Conservation (phyloP, 306 rosid genomes). For the Vigna nakashimae region DNA sequence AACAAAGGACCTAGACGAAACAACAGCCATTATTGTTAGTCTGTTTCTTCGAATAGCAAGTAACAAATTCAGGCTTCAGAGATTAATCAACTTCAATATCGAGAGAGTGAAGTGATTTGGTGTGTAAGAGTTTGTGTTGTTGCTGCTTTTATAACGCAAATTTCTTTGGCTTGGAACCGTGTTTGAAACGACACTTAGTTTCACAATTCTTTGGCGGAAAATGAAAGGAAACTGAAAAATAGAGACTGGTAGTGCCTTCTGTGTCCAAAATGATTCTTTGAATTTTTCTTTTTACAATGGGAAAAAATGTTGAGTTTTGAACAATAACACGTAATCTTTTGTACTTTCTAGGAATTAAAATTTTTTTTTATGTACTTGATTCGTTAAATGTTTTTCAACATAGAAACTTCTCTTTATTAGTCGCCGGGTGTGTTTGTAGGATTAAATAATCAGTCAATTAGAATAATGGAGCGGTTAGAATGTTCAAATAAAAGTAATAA, state of each 20-base stretch:
- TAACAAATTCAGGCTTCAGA: neutral
- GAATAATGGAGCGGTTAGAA: too few species aligned
- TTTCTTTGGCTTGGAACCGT: neutral
- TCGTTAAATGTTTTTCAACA: neutral
- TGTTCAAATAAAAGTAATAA: too few species aligned
- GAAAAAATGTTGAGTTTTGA: neutral
- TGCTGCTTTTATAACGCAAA: neutral
- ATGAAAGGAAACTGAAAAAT: neutral
- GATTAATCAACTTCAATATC: neutral
- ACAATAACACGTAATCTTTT: neutral
- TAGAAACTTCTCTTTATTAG: neutral
- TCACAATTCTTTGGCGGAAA: neutral
- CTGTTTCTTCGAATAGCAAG: neutral
- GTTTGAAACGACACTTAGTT: neutral
- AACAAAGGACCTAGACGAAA: neutral
- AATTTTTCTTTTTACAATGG: neutral
- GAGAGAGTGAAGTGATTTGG: neutral
- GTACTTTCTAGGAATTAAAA: neutral
- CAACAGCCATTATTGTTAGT: slow-evolving; percentile 5
- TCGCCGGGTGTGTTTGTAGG: neutral
- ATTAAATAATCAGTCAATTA: too few species aligned
- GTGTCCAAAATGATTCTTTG: neutral
- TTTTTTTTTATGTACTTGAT: too few species aligned
- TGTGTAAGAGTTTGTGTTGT: neutral
- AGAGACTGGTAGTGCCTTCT: neutral